A percentile compares a stretch with the other conserved stretches of the same genome.
phyloP scores from a whole-genome alignment of 805 yeast species.

The Yarrowia phangngaensis region DNA sequence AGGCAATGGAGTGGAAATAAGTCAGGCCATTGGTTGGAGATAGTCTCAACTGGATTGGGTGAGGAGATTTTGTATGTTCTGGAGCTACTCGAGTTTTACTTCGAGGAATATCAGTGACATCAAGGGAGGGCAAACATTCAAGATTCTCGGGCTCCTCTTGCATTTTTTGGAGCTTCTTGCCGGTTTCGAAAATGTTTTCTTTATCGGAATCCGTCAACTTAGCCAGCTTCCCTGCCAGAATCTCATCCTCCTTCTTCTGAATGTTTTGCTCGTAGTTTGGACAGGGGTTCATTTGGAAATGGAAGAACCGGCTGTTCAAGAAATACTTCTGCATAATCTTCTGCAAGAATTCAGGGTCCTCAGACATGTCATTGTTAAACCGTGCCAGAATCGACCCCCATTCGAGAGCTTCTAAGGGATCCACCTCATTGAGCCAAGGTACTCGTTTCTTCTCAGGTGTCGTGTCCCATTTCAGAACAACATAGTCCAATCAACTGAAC shows the following conservation, averaged over 20 bases:
- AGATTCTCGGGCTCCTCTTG: slow-evolving; percentile 71
- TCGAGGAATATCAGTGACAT: slow-evolving; percentile 67
- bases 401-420: slow-evolving; percentile 65
- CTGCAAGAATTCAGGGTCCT: slow-evolving; percentile 57
- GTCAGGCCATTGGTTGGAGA: slow-evolving; percentile 52
- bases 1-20: slow-evolving; percentile 65
- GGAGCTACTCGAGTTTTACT: slow-evolving; percentile 14
- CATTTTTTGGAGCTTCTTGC: slow-evolving; percentile 53
- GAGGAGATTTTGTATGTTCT: slow-evolving; percentile 5
- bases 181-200: slow-evolving; percentile 55
- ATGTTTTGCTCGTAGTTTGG: slow-evolving; percentile 51
- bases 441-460: too few relatives aligned
- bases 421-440: slow-evolving; percentile 82
- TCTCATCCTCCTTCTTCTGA: slow-evolving; percentile 52
- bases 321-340: slow-evolving; percentile 54
- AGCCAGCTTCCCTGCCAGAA: slow-evolving; percentile 47
- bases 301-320: slow-evolving; percentile 55
- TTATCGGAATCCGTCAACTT: slow-evolving; percentile 54
- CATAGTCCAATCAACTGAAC: too few relatives aligned
- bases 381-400: slow-evolving; percentile 56
- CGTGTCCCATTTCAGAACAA: too few relatives aligned
- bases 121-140: slow-evolving; percentile 73
- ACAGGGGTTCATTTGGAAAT: slow-evolving; percentile 72
- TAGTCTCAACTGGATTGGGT: slow-evolving; percentile 21
- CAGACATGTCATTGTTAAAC: slow-evolving; percentile 59